Percentiles rank a stretch among this genome's conserved stretches.
Conservation (phyloP, 2,329 filamentous ascomycete genomes). For the Sordariomycetes sp. region DNA sequence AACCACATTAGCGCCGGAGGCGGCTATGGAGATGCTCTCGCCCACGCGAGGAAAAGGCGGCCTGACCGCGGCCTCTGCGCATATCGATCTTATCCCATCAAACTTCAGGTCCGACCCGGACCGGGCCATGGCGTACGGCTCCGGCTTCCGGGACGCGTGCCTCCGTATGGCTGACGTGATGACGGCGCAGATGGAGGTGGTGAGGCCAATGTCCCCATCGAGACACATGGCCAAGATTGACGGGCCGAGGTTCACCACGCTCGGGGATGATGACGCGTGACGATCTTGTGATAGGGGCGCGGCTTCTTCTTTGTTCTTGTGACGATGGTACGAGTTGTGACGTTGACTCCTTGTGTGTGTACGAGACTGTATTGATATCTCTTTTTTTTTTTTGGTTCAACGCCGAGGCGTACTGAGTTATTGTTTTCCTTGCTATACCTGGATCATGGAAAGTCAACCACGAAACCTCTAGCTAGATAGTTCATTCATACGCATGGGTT, state of each 20-base stretch:
- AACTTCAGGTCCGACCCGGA: neutral
- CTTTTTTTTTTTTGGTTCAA: no score
- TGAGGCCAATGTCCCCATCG: neutral
- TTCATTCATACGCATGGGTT: neutral
- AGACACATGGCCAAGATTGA: conserved; percentile 1
- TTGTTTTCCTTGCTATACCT: no score
- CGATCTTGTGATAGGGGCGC: neutral
- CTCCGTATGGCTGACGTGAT: neutral
- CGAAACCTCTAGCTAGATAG: neutral
- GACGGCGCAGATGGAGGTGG: neutral
- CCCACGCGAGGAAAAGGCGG: neutral
- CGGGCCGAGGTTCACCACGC: neutral
- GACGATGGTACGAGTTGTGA: no score
- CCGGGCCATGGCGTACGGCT: neutral
- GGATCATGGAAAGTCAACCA: no score
- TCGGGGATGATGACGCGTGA: neutral
- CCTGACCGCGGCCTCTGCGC: neutral
- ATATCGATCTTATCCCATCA: neutral
- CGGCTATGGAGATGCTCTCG: neutral
- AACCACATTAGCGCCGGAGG: neutral
- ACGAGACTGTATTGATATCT: neutral
- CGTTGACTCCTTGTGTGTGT: neutral
- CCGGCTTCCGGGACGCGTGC: conserved; percentile 1
- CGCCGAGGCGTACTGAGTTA: no score
- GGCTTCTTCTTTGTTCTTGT: neutral